These are phyloP conservation scores for Mallotus repandus DNA, from an alignment of 441 rosid species.

Conservation along the genomic window DNA sequence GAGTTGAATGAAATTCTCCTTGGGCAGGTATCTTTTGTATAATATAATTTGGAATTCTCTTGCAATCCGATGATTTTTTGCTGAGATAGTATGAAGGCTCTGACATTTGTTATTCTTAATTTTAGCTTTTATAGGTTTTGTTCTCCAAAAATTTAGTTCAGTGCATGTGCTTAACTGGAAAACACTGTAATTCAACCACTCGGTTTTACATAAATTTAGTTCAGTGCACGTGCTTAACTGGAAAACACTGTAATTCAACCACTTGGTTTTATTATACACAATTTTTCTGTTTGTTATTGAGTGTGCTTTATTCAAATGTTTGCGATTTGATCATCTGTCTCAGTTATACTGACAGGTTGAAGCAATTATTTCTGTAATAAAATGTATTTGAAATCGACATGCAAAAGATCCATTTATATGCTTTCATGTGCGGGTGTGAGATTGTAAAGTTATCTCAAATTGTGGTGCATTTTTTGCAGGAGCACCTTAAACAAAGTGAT, in stretches of 20 bases:
- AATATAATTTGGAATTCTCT: conserved; percentile 11
- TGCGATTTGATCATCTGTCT: neutral
- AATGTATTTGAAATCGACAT: neutral
- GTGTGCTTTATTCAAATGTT: neutral
- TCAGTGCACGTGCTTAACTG: neutral
- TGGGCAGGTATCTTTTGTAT: conserved; percentile 66
- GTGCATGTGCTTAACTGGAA: neutral
- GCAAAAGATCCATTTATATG: neutral
- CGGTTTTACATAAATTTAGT: neutral
- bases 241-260: neutral
- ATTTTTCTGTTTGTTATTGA: neutral
- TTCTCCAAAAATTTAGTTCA: neutral
- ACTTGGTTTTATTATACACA: too few relatives aligned
- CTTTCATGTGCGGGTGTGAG: neutral
- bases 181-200: neutral
- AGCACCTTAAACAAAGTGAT: conserved; percentile 90
- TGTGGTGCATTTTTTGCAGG: conserved; percentile 54
- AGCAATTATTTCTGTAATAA: neutral
- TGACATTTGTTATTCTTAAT: neutral
- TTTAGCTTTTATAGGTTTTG: neutral
- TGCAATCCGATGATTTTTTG: conserved; percentile 14
- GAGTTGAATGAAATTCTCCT: conserved; percentile 92
- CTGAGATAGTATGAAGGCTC: conserved; percentile 6
- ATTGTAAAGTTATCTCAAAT: neutral
- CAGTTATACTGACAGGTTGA: neutral